phyloP scores from a whole-genome alignment of 2,329 filamentous ascomycete genomes.

The Emericellopsis atlantica region DNA sequence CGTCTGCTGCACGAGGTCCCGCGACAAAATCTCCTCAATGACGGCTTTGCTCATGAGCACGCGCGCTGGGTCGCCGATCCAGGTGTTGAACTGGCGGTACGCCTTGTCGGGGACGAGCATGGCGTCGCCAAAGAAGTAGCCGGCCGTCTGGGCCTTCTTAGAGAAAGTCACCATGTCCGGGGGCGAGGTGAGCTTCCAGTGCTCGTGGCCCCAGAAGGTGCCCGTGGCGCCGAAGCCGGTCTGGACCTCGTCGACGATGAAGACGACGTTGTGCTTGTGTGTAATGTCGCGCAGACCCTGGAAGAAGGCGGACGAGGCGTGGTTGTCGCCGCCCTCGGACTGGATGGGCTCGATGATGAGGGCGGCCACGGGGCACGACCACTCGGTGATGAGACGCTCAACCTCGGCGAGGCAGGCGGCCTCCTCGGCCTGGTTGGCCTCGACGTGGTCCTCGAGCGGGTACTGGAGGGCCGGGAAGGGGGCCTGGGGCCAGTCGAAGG shows the following conservation, averaged over 20 bases:
- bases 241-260: conserved; percentile 79
- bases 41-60: conserved; percentile 69
- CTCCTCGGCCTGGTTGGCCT: conserved; percentile 62
- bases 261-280: conserved; percentile 52
- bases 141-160: conserved; percentile 78
- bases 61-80: conserved; percentile 73
- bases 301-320: conserved; percentile 71
- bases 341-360: conserved; percentile 71
- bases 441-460: conserved; percentile 55
- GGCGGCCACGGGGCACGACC: conserved; percentile 58
- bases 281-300: conserved; percentile 60
- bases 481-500: conserved; percentile 80
- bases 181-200: conserved; percentile 61
- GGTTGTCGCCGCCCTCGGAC: conserved; percentile 76
- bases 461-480: conserved; percentile 68
- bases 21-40: conserved; percentile 58
- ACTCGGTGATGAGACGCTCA: conserved; percentile 55
- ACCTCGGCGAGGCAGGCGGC: conserved; percentile 60
- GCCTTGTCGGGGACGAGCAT: conserved; percentile 66
- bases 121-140: conserved; percentile 71
- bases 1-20: conserved; percentile 54
- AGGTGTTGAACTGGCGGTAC: conserved; percentile 80
- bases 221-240: conserved; percentile 77
- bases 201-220: conserved; percentile 79
- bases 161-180: conserved; percentile 84